Evolutionary conservation across 2,329 filamentous ascomycete genomes (phyloP), one percentile per base, ranked within the genome.

Genomic region (Teratosphaeria epicoccoides): DNA sequence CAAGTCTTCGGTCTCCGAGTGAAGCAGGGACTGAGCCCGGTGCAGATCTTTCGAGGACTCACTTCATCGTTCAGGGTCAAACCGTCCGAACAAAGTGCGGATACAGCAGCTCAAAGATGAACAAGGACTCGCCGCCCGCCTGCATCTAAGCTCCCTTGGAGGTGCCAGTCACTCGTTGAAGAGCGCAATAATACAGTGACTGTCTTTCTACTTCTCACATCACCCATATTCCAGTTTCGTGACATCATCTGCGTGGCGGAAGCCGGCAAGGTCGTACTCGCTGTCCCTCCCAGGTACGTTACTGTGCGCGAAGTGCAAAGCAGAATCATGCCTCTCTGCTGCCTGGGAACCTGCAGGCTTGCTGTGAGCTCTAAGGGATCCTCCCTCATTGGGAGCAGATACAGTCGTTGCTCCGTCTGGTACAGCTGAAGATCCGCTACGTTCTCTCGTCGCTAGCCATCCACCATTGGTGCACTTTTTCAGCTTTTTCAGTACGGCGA

Each of bases 401-500:
- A 17, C 20, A 6, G 9, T 17, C 5, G n/a, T 4, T 17, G 17
- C 17, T 20, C n/a, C 33, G 33, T 40, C 33, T 17, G 7, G 33
- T 17, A 17, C n/a, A 5, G 14, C n/a, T 6, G 6, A 40, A 17
- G 6, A 2, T 17, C 17, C 20, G 33, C 33, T 17, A 40, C n/a
- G 33, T 17, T 22, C 24, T 17, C 44, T 9, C 10, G 6, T 6
- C 17, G n/a, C 40, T 4, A 23, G 25, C 4, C n/a, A 4, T 40
- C 33, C 33, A 6, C 10, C 20, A 20, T 20, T 7, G 33, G 20
- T 17, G n/a, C 33, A 40, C n/a, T 28, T 24, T n/a, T 47, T 29
- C 14, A 63, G 54, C 48, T 62, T 57, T 22, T 52, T 54, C 26
- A 63, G 47, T 17, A 63, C 55, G 12, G 56, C 60, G 24, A 61